Conservation (phyloP, 257 asterid genomes). For the Nicotiana otophora region DNA sequence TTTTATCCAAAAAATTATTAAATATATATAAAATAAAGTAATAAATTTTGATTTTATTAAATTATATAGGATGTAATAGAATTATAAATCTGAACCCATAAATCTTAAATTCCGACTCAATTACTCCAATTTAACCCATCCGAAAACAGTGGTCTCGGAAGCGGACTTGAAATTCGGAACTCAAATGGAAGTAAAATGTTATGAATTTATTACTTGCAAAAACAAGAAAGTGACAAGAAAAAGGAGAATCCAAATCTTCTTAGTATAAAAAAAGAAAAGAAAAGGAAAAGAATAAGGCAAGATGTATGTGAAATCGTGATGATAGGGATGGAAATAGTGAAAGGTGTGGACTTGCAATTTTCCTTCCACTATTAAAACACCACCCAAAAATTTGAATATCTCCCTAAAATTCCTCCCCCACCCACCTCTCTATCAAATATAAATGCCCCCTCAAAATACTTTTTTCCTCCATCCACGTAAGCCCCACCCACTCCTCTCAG, state of each 20-base stretch:
- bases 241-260: slow-evolving; percentile 10
- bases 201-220: neutral
- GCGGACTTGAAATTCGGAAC: slow-evolving; percentile 25
- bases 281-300: slow-evolving; percentile 10
- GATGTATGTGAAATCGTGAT: slow-evolving; percentile 34
- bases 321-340: neutral
- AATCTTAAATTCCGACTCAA: no score
- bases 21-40: no score
- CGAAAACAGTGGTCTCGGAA: slow-evolving; percentile 16
- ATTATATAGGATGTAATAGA: no score
- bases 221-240: neutral
- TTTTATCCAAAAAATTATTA: no score
- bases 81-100: no score
- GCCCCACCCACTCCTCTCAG: neutral
- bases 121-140: neutral
- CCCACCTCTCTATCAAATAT: neutral
- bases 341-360: neutral
- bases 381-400: neutral
- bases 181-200: slow-evolving; percentile 9
- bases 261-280: neutral
- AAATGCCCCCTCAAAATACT: neutral
- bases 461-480: neutral
- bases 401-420: neutral
- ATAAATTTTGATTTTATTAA: no score
- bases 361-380: neutral